Percentiles rank a stretch among this genome's conserved stretches.
Conservation (phyloP, 2,329 filamentous ascomycete species). For the Penicillium sp. region DNA sequence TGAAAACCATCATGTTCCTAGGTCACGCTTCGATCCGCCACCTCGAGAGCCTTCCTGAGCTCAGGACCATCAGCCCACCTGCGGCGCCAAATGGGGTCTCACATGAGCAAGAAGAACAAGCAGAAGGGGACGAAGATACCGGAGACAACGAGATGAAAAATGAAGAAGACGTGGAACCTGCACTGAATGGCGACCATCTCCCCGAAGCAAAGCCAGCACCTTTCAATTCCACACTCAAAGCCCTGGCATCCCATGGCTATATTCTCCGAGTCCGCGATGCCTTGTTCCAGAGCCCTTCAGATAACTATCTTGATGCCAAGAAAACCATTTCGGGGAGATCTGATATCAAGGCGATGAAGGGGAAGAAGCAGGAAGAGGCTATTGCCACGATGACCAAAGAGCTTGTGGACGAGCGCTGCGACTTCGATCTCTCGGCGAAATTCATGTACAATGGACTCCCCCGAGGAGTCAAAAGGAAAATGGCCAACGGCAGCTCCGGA, state of each 20-base stretch:
- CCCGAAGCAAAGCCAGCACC: slow-evolving; percentile 25
- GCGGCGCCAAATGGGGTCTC: slow-evolving; percentile 27
- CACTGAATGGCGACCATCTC: slow-evolving; percentile 30
- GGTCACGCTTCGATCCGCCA: slow-evolving; percentile 69
- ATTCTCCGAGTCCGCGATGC: slow-evolving; percentile 44
- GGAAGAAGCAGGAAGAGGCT: slow-evolving; percentile 42
- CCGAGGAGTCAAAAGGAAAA: slow-evolving; percentile 39
- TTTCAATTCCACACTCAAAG: slow-evolving; percentile 44
- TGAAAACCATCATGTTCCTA: slow-evolving; percentile 74
- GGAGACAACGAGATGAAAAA: slow-evolving; percentile 29
- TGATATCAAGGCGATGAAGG: slow-evolving; percentile 41
- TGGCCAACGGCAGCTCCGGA: slow-evolving; percentile 23
- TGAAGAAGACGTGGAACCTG: slow-evolving; percentile 40
- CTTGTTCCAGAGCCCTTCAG: slow-evolving; percentile 46
- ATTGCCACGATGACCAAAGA: slow-evolving; percentile 33
- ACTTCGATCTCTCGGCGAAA: slow-evolving; percentile 40
- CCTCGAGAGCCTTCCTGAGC: slow-evolving; percentile 46
- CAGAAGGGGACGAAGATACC: slow-evolving; percentile 13
- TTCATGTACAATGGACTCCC: slow-evolving; percentile 38
- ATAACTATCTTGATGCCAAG: slow-evolving; percentile 45
- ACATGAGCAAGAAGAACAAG: slow-evolving; percentile 17
- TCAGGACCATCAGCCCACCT: slow-evolving; percentile 24
- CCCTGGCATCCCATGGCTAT: slow-evolving; percentile 47
- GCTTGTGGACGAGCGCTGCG: slow-evolving; percentile 38
- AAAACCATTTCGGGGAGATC: slow-evolving; percentile 35